Base-by-base conservation (phyloP, 164 flowering plant species). In the Vitis cinerea region DNA sequence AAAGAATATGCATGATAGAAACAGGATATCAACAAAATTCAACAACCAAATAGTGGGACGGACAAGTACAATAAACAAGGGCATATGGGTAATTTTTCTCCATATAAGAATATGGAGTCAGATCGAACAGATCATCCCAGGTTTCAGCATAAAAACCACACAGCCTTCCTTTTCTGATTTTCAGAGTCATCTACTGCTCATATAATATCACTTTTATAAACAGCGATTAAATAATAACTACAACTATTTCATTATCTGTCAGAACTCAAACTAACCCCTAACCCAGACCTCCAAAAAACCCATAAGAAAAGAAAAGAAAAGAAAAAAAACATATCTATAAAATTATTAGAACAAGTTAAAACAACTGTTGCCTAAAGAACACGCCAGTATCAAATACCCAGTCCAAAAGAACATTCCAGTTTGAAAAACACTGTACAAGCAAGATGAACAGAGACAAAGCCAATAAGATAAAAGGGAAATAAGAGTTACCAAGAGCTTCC, bases 401-500 rank as follows among this genome's bases (percentile, higher is more conserved):
- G 5, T 52, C 27, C 17, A 19, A 30, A 48, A 9, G 14, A 63
- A 64, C 47, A 27, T 71, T 27, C 69, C 57, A 71, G 59, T 59
- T 29, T 50, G 50, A 58, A 65, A 57, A 37, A 58, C 17, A 66
- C 44, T 30, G 15, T 53, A 12, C 14, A 17, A 57, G 1, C 52
- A 44, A 70, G 49, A 14, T 14, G 8, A 55, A 63, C 31, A 48
- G 4, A 8, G 52, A 61, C 44, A 62, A 62, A 30, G 60, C 57
- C 59, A 75, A 7, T 69, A 15, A 19, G 55, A 59, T 17, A 11
- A 10, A 51, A 59, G 31, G 51, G 50, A 61, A 47, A 67, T 9
- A 65, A 16, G 16, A 51, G n/a, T 65, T 84, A 92, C 95, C 97
- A 10, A 86, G 61, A 64, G 85, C 82, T 54, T 81, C 85, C 76